Conservation (phyloP, 2,329 filamentous ascomycete genomes). For the Seiridium unicorne region DNA sequence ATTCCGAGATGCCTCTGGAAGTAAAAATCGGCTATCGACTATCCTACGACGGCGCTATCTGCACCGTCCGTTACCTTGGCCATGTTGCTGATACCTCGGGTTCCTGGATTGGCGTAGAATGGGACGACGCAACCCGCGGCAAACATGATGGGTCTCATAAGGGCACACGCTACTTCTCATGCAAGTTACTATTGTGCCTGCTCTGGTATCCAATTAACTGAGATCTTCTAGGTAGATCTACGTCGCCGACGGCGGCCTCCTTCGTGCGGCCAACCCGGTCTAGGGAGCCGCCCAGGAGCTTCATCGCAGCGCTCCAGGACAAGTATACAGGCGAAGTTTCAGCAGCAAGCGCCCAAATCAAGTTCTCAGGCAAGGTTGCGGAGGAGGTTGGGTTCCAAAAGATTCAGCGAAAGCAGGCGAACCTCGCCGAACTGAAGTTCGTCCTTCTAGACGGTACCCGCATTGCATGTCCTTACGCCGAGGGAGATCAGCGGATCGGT, state of each 20-base stretch:
- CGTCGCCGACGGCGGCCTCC: constrained; percentile 71
- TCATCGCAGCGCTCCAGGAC: constrained; percentile 74
- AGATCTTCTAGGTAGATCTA: constrained; percentile 50
- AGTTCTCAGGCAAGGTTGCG: constrained; percentile 76
- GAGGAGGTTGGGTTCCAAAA: constrained; percentile 97
- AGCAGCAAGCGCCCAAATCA: constrained; percentile 52
- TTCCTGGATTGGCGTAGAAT: constrained; percentile 91
- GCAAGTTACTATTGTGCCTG: constrained; percentile 43
- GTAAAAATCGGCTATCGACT: constrained; percentile 68
- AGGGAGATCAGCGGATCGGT: constrained; percentile 37
- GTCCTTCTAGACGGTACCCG: constrained; percentile 78
- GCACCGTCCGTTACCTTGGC: constrained; percentile 84
- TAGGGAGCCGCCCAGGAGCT: constrained; percentile 66
- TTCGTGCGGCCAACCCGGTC: constrained; percentile 80
- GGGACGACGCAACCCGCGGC: constrained; percentile 83
- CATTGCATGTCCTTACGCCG: constrained; percentile 43
- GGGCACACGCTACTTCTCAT: constrained; percentile 77
- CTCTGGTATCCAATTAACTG: neutral
- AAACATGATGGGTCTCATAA: constrained; percentile 88
- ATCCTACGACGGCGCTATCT: constrained; percentile 74
- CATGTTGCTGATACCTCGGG: constrained; percentile 73
- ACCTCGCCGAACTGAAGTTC: constrained; percentile 74
- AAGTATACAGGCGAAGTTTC: constrained; percentile 74
- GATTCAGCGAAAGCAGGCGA: constrained; percentile 75
- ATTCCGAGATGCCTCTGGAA: constrained; percentile 7